These are phyloP conservation scores for Trichophyton equinum DNA, from an alignment of 2,329 filamentous ascomycete species.

Conservation along the genomic window DNA sequence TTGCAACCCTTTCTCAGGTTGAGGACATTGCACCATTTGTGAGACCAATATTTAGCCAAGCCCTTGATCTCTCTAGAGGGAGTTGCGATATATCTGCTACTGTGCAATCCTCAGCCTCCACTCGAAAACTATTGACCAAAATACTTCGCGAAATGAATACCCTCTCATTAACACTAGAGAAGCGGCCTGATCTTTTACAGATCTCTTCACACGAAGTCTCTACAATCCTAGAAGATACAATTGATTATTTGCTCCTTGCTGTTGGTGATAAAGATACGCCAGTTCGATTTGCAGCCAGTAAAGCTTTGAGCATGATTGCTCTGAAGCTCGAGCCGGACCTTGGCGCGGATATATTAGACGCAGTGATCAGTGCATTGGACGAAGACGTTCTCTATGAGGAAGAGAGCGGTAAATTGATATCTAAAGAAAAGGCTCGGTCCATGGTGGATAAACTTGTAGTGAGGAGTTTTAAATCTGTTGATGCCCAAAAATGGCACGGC, in stretches of 20 bases:
- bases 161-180: conserved; percentile 46
- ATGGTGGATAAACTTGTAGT: conserved; percentile 30
- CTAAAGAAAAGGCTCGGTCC: conserved; percentile 23
- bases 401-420: conserved; percentile 29
- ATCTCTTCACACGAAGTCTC: conserved; percentile 23
- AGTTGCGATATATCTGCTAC: conserved; percentile 38
- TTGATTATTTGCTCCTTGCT: conserved; percentile 66
- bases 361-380: conserved; percentile 57
- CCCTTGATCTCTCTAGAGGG: conserved; percentile 46
- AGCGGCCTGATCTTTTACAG: conserved; percentile 17
- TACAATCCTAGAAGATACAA: conserved; percentile 61
- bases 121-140: conserved; percentile 73
- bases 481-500: conserved; percentile 83
- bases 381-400: conserved; percentile 50
- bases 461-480: conserved; percentile 57
- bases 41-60: conserved; percentile 51
- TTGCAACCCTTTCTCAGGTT: conserved; percentile 59
- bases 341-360: conserved; percentile 76
- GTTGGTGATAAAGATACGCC: conserved; percentile 82
- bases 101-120: conserved; percentile 61
- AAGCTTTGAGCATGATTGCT: conserved; percentile 77
- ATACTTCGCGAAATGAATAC: conserved; percentile 63
- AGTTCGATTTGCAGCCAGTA: conserved; percentile 80
- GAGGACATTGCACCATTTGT: conserved; percentile 61
- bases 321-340: conserved; percentile 67